Percentiles rank a stretch among this genome's conserved stretches.
Conservation (phyloP, 495 filamentous ascomycete species). For the Podospora pseudoanserina region DNA sequence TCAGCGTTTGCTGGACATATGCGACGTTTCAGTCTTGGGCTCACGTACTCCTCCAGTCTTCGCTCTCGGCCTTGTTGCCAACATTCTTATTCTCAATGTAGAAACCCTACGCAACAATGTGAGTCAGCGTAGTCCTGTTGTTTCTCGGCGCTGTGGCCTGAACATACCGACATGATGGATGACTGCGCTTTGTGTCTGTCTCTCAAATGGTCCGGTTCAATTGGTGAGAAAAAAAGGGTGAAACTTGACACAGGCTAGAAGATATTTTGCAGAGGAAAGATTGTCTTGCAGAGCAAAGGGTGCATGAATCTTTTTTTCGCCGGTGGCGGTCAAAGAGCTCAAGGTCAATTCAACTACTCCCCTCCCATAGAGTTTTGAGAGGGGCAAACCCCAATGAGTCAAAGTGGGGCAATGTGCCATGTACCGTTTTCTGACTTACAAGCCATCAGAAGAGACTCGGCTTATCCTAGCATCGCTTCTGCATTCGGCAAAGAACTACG, state of each 20-base stretch:
- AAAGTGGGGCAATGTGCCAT: constrained; percentile 19
- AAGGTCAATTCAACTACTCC: constrained; percentile 14
- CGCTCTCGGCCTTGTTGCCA: constrained; percentile 72
- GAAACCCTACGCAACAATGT: constrained; percentile 38
- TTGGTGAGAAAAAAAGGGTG: neutral
- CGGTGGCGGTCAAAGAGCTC: constrained; percentile 16
- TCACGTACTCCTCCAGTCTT: constrained; percentile 85
- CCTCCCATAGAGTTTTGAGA: neutral
- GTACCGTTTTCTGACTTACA: neutral
- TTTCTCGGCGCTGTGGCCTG: neutral
- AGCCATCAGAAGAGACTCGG: neutral
- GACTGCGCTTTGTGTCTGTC: neutral
- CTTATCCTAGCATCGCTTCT: neutral
- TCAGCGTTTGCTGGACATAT: neutral
- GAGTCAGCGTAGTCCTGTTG: constrained; percentile 3
- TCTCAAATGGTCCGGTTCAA: neutral
- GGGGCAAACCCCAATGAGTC: constrained; percentile 19
- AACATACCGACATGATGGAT: constrained; percentile 29
- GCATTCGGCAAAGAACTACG: neutral
- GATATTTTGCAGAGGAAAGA: neutral
- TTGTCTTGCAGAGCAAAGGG: neutral
- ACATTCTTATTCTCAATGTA: constrained; percentile 87
- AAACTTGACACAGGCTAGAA: neutral
- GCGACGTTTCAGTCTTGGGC: neutral
- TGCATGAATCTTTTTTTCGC: constrained; percentile 10